These are phyloP conservation scores for Penicillium taxi DNA, from an alignment of 495 filamentous ascomycete species.

Conservation along the genomic window DNA sequence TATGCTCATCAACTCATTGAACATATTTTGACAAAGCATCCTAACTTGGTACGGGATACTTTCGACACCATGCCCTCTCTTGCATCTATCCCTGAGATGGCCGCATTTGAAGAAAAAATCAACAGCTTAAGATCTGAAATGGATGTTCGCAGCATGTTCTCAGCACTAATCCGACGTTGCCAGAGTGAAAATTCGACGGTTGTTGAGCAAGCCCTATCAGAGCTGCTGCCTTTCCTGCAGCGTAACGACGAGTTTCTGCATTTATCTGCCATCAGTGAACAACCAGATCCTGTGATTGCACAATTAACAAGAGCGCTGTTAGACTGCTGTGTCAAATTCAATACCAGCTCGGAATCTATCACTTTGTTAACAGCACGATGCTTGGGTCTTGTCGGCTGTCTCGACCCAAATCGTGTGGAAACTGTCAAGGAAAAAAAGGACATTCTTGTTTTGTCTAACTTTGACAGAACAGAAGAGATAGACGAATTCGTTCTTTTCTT, in stretches of 20 bases:
- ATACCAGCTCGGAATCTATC: conserved; percentile 55
- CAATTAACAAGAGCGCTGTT: conserved; percentile 67
- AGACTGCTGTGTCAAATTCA: conserved; percentile 75
- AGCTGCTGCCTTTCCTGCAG: conserved; percentile 65
- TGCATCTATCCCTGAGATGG: conserved; percentile 59
- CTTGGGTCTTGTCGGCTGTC: conserved; percentile 78
- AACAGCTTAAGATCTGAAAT: conserved; percentile 51
- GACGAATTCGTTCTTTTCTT: conserved; percentile 80
- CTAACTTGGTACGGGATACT: conserved; percentile 49
- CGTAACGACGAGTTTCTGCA: conserved; percentile 75
- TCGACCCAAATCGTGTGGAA: conserved; percentile 87
- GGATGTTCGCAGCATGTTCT: conserved; percentile 55
- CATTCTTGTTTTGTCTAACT: conserved; percentile 79
- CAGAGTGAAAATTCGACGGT: conserved; percentile 77
- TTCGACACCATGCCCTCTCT: conserved; percentile 73
- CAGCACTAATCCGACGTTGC: conserved; percentile 62
- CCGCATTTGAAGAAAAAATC: conserved; percentile 55
- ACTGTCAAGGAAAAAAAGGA: conserved; percentile 64
- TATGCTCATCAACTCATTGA: conserved; percentile 53
- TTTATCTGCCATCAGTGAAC: conserved; percentile 71
- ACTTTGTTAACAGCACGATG: conserved; percentile 67
- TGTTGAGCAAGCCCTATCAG: conserved; percentile 66
- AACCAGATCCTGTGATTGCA: conserved; percentile 67
- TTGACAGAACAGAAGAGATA: conserved; percentile 68
- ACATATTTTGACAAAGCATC: conserved; percentile 55